phyloP scores from a whole-genome alignment of 192 early-diverging fungal genomes.

The Coemansia furcata region DNA sequence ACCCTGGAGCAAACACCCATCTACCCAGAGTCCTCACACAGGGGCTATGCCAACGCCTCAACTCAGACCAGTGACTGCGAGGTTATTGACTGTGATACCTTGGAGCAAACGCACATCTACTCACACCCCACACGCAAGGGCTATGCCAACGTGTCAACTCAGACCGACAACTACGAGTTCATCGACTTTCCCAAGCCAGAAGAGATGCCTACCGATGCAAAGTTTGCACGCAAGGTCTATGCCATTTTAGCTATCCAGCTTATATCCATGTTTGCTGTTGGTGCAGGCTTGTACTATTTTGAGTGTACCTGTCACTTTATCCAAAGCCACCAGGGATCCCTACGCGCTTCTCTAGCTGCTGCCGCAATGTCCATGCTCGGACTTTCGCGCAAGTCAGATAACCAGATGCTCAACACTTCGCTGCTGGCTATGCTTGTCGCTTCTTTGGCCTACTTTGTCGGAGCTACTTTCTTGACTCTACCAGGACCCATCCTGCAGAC shows the following conservation, averaged over 20 bases:
- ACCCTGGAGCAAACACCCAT: not conserved
- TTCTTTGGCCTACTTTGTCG: not conserved
- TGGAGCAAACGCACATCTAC: not conserved
- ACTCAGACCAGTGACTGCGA: not conserved
- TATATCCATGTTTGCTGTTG: not conserved
- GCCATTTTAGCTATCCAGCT: conserved; percentile 1
- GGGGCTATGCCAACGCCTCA: not conserved
- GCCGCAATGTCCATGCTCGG: not conserved
- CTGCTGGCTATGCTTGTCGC: not conserved
- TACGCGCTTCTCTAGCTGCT: not conserved
- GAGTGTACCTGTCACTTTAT: conserved; percentile 9
- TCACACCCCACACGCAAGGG: not conserved
- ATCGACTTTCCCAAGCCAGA: not conserved
- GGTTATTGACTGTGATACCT: not conserved
- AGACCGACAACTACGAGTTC: not conserved
- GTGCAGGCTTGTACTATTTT: conserved; percentile 2
- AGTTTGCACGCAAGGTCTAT: conserved; percentile 7
- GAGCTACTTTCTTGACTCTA: not conserved
- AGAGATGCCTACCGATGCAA: not conserved
- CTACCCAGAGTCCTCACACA: not conserved
- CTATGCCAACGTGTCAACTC: not conserved
- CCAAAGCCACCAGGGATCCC: not conserved
- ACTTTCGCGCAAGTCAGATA: not conserved
- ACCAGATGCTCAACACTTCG: not conserved
- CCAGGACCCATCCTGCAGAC: not conserved